Evolutionary conservation across 192 early-diverging fungal species (phyloP), one percentile per base, ranked within the genome.

Genomic region (Entomortierella lignicola): DNA sequence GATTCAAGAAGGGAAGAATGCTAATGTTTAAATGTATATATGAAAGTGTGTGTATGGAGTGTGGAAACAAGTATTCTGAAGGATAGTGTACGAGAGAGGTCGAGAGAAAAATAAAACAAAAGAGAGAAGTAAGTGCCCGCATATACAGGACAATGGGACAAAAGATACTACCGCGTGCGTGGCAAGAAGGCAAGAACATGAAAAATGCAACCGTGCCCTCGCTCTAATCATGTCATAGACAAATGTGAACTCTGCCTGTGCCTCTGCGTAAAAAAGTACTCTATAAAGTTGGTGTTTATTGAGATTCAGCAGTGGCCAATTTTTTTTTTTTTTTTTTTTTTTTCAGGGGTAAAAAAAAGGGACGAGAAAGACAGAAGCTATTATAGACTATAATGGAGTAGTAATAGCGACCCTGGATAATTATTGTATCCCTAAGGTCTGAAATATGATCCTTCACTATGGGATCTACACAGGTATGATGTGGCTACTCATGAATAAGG

Each of bases 121-220:
- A 63, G 21, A 48, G 30, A 71, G 26, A 54, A 47, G 17, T 12
- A 47, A 20, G 17, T 12, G 17, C 12, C 4, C 20, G 44, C 12
- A n/a, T n/a, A n/a, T 12, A 47, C 23, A 30, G 17, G 6, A 41
- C 21, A 43, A 17, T 60, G 30, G 3, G 30, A 31, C 29, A 34
- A 7, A 1, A 39, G 26, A 41, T 11, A 34, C 30, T 25, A 44
- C 64, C 53, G 64, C 53, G 64, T 66, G 64, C 23, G 60, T 48
- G 31, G 57, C 57, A 39, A 21, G 10, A 25, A 30, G n/a, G n/a
- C 25, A 34, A 34, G 57, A 13, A 10, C 6, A 54, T 29, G 5
- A 27, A 52, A 29, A 32, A 27, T 60, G 41, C 23, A 44, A 60
- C 42, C n/a, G 23, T 60, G 59, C 42, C 7, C 59, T 43, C 4